Base-by-base conservation (phyloP, 1,284 basidiomycete species). In the Cryptococcus hybrid region DNA sequence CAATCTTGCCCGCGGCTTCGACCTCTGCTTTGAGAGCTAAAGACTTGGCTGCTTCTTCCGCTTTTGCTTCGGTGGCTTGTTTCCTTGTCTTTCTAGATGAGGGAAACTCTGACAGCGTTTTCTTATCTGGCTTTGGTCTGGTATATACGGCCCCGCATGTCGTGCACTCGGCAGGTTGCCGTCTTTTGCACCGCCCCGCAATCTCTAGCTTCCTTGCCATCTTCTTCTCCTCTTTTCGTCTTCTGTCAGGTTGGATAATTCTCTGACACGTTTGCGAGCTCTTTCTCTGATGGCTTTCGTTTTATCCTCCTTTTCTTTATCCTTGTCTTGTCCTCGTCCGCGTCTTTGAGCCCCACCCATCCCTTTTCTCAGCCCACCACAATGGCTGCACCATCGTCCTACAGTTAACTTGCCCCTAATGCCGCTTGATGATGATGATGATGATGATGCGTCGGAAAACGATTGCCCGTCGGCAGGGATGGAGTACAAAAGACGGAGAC, bases 341-440 rank as follows among this genome's bases (percentile, higher is more conserved):
- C 54, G 9, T 34, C 48, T 45, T 37, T 54, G 51, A n/a, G 62
- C 58, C 47, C 68, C 70, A 5, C 65, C 67, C n/a, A 57, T 56
- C 13, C 65, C 66, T 7, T 64, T 60, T n/a, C 65, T 56, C 8
- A 77, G 51, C 11, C 67, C 68, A 37, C 75, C 75, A 62, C 67
- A 75, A 9, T 34, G 51, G 52, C 61, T 57, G 62, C 65, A 74
- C 67, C 62, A 73, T 9, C 44, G 47, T 7, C 49, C 51, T 12
- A 56, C 12, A 30, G 54, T 18, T 11, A 30, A 37, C n/a, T 36
- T 37, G 30, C 40, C 60, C 63, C 64, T 18, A 54, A 56, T 42
- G 30, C 13, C 36, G 11, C 59, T 60, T 12, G 56, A 39, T 1
- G 18, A 30, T n/a, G 38, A 36, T 3, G 18, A 18, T 8, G 50